Evolutionary conservation across 2,329 filamentous ascomycete genomes (phyloP), one percentile per base, ranked within the genome.

Genomic region (Ophidiomyces ophidiicola): DNA sequence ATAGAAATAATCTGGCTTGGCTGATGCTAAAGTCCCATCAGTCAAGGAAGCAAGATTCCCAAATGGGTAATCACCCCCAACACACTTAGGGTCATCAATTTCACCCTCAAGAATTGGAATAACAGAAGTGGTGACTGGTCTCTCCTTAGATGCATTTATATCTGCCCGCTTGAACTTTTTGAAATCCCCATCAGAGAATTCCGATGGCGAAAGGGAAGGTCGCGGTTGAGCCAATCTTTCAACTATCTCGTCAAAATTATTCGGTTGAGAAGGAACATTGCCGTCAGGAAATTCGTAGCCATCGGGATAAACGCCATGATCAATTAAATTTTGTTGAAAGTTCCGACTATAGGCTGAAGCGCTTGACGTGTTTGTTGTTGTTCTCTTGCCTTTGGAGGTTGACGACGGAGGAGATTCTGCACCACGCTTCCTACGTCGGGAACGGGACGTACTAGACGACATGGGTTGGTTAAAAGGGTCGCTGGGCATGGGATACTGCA

Each of bases 11-110:
- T 60, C 53, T 25, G 50, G 54, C 36, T 57, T 57, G 7, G 36
- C 49, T 23, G 41, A 20, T 10, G 40, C 29, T 11, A 50, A 17
- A 7, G 39, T 44, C 15, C 29, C 34, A 19, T 60, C 49, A 3
- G 54, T 60, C 20, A 67, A 48, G 30, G 45, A 48, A n/a, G 53
- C 48, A 19, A 66, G 53, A 38, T 62, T 61, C 26, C 30, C 46
- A 34, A 65, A 64, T 6, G 46, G 19, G 6, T 55, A 46, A 25
- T 54, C 48, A 25, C 50, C 46, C 37, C 37, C 39, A 2, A 41
- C 23, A 43, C 48, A 45, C 46, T 45, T 50, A 39, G 47, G 25
- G 43, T 53, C 41, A 21, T 26, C 15, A 5, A 24, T 40, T 32
- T 20, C 47, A 35, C 34, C 40, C 14, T 42, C 40, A 15, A 42